Conservation (phyloP, 164 flowering plant genomes). For the Nymphaea colorata region DNA sequence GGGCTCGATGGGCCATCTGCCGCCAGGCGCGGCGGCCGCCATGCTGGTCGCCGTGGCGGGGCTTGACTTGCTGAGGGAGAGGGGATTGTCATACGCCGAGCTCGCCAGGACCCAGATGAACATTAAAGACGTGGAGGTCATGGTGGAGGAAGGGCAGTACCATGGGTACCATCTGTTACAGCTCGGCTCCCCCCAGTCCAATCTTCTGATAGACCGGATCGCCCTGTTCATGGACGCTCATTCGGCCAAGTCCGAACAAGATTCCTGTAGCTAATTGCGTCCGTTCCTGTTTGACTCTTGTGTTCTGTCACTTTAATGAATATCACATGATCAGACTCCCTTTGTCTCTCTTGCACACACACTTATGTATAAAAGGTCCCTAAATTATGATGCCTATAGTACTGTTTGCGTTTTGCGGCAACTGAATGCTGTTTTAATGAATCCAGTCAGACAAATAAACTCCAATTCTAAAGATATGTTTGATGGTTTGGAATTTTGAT, state of each 20-base stretch:
- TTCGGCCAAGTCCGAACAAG: not conserved
- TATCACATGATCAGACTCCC: too few species aligned
- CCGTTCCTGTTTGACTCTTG: too few species aligned
- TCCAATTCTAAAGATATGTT: too few species aligned
- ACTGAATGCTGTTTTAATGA: too few species aligned
- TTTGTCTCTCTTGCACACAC: too few species aligned
- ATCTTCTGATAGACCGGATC: not conserved
- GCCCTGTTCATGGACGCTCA: not conserved
- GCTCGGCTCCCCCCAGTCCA: not conserved
- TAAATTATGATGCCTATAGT: too few species aligned
- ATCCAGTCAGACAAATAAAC: too few species aligned
- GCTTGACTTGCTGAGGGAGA: constrained; percentile 61
- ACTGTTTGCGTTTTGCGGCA: too few species aligned
- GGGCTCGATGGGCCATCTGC: constrained; percentile 1
- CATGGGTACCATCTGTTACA: constrained; percentile 49
- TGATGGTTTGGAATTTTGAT: too few species aligned
- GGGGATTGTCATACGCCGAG: constrained; percentile 49
- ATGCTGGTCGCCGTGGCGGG: constrained; percentile 56
- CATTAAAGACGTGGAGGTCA: constrained; percentile 29
- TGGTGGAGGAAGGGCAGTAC: constrained; percentile 36
- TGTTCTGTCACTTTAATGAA: too few species aligned
- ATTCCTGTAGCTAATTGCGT: too few species aligned
- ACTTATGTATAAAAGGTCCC: too few species aligned
- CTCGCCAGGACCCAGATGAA: constrained; percentile 35
- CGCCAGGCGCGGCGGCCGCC: constrained; percentile 36